These are phyloP conservation scores for Phytophthora rubi DNA, from an alignment of 352 stramenopile species.

Conservation along the genomic window DNA sequence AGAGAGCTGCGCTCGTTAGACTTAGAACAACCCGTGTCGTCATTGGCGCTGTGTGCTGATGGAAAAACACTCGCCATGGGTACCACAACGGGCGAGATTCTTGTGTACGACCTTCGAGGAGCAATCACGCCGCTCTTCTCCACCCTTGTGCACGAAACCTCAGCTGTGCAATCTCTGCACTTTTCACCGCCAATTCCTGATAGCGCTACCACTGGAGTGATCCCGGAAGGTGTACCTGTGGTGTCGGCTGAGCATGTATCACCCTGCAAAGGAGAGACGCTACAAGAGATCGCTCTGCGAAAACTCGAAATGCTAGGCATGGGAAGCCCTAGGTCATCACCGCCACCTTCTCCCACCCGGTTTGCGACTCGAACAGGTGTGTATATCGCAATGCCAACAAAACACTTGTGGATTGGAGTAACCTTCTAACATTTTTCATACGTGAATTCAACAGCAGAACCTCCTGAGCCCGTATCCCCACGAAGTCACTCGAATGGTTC, in stretches of 20 bases:
- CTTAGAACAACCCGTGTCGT: conserved; percentile 63
- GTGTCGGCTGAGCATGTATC: conserved; percentile 53
- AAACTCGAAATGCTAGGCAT: conserved; percentile 52
- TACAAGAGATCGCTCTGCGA: conserved; percentile 49
- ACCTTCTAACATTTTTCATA: neutral
- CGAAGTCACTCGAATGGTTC: conserved; percentile 17
- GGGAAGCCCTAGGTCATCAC: conserved; percentile 15
- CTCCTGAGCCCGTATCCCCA: conserved; percentile 7
- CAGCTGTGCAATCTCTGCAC: conserved; percentile 60
- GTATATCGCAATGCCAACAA: neutral
- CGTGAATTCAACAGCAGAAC: conserved; percentile 22
- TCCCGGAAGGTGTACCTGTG: conserved; percentile 49
- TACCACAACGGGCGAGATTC: conserved; percentile 57
- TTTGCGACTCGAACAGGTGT: conserved; percentile 32
- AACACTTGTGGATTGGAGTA: neutral
- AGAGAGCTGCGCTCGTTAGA: conserved; percentile 67
- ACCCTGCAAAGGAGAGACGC: conserved; percentile 43
- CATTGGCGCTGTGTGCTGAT: conserved; percentile 65
- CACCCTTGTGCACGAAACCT: conserved; percentile 45
- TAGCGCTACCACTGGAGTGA: conserved; percentile 29
- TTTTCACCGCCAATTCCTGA: conserved; percentile 54
- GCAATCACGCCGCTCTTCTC: conserved; percentile 66
- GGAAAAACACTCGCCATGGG: conserved; percentile 71
- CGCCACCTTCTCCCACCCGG: conserved; percentile 23
- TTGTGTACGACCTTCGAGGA: conserved; percentile 72